phyloP scores from a whole-genome alignment of 2,329 filamentous ascomycete species.

The Aureobasidium sp. region DNA sequence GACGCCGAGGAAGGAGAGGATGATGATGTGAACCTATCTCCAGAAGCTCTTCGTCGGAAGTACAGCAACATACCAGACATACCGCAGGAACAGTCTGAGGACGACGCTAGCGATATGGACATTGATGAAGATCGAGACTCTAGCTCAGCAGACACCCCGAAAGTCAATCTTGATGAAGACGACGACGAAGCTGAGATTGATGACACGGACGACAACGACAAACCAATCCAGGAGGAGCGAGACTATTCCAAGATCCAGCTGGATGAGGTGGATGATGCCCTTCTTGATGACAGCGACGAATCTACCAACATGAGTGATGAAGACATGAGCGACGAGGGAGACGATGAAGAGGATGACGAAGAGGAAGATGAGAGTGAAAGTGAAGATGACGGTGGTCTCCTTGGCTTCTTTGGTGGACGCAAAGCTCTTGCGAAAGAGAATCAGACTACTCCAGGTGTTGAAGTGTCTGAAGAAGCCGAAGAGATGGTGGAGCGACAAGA shows the following conservation, averaged over 20 bases:
- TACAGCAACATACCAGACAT: constrained; percentile 56
- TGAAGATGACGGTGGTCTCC: constrained; percentile 18
- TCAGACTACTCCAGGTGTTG: constrained; percentile 24
- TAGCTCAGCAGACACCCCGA: background rate
- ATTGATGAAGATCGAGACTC: constrained; percentile 20
- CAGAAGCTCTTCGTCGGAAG: constrained; percentile 62
- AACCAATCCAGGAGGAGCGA: background rate
- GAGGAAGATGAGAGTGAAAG: constrained; percentile 19
- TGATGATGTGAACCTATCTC: constrained; percentile 59
- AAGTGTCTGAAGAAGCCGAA: constrained; percentile 24
- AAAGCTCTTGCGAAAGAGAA: constrained; percentile 20
- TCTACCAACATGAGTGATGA: constrained; percentile 34
- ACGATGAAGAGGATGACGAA: constrained; percentile 24
- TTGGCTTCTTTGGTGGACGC: constrained; percentile 24
- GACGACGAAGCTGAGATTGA: background rate
- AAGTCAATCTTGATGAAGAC: background rate
- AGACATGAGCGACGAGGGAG: constrained; percentile 31
- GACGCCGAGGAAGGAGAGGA: constrained; percentile 45
- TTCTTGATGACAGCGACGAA: constrained; percentile 36
- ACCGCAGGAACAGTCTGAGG: constrained; percentile 21
- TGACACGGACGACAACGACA: constrained; percentile 2
- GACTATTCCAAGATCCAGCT: constrained; percentile 29
- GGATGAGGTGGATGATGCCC: constrained; percentile 33
- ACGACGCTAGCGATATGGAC: constrained; percentile 27
- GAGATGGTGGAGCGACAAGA: constrained; percentile 16